A percentile compares a stretch with the other conserved stretches of the same genome.
Evolutionary conservation across 495 filamentous ascomycete species (phyloP).

Genomic region (Penicillium fimorum): DNA sequence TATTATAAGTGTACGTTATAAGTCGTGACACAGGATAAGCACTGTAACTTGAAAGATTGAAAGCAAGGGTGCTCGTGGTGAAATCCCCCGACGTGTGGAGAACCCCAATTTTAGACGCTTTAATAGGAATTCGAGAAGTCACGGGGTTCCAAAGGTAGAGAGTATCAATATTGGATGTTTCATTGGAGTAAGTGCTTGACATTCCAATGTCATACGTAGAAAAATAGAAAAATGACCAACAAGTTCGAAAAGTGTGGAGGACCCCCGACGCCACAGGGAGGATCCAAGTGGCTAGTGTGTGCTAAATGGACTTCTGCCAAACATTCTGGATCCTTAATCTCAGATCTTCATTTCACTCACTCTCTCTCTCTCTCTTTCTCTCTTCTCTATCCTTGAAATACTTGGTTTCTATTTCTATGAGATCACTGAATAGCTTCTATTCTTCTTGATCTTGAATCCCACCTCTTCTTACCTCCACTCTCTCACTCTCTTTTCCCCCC

Average conservation of each 20-base stretch:
- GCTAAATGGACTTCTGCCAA: constrained; percentile 12
- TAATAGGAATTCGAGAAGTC: neutral
- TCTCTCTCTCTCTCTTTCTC: constrained; percentile 17
- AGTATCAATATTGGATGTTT: neutral
- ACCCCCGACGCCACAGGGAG: constrained; percentile 7
- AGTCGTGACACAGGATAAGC: neutral
- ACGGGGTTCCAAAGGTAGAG: no score
- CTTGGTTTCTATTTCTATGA: neutral
- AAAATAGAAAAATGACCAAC: neutral
- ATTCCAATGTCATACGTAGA: no score
- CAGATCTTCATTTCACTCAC: constrained; percentile 15
- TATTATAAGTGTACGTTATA: neutral
- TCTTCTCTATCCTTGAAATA: constrained; percentile 6
- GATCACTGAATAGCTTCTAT: constrained; percentile 6
- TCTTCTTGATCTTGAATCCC: constrained; percentile 10
- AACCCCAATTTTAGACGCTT: constrained; percentile 4
- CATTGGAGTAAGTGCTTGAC: neutral
- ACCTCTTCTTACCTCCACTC: constrained; percentile 6
- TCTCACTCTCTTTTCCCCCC: constrained; percentile 8
- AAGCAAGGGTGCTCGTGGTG: constrained; percentile 4
- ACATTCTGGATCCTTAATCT: constrained; percentile 18
- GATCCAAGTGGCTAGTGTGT: constrained; percentile 15
- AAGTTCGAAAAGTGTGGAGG: constrained; percentile 8
- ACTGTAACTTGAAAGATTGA: neutral
- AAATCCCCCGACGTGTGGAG: constrained; percentile 14